Evolutionary conservation across 495 filamentous ascomycete genomes (phyloP), one percentile per base, ranked within the genome.

Genomic region (Chaetomidium leptoderma): DNA sequence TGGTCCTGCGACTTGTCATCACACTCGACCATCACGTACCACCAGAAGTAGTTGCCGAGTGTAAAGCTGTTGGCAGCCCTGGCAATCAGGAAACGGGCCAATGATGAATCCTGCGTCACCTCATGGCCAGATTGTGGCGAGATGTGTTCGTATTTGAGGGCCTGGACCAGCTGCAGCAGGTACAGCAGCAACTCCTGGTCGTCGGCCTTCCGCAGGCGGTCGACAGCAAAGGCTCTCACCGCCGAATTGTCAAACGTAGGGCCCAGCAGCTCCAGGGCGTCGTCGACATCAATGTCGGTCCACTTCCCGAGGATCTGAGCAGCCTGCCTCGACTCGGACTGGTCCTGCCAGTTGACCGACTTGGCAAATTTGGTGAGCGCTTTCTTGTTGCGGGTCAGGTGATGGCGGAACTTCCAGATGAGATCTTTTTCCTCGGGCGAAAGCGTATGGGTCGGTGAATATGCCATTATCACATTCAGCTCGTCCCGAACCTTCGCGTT

Each of bases 301-400:
- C 93, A 99, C 69, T 91, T 92, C 0, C 89, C 82, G 13, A 99
- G 78, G 6, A 99, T 83, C 53, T 91, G 89, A 9, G 92, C 88
- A 8, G 92, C 92, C 72, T 96, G 90, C 46, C 86, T 86, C 24
- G 87, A 80, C 76, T 99, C 93, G 43, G 83, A 82, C n/a, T 77
- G 77, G 69, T 97, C 92, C 17, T 83, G 83, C 93, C 93, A 99
- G 53, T 90, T 87, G 35, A 96, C 92, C 2, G 90, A 95, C 71
- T 97, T 97, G 64, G 97, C 90, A 61, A 99, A 96, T 65, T 99
- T 99, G 23, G 93, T 97, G 37, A 97, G 76, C 2, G 92, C 93
- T 59, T 89, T 81, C 72, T 97, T 97, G 63, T 99, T 91, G 36
- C 91, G 81, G 0, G 90, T 92, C 6, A 99, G 70, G 68, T 96